Base-by-base conservation (phyloP, 1,139 yeast genomes). In the Debaryomyces udenii region DNA sequence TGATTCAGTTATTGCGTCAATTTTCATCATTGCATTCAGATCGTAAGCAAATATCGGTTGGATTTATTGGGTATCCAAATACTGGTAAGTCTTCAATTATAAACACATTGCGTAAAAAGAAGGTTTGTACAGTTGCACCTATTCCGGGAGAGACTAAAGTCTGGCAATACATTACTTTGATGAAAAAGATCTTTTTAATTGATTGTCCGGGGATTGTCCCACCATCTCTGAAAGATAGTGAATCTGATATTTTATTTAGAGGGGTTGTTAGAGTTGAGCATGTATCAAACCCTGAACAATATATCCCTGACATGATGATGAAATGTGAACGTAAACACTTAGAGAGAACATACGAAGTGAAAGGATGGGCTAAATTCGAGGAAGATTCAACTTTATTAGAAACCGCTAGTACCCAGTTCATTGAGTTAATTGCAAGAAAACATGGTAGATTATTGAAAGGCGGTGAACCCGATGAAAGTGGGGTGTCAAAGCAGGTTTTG, bases 191-290 rank as follows among this genome's bases (percentile, higher is more conserved):
- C 41, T 93, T 90, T 66, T 74, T 93, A 56, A 93, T 93, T 57
- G 99, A 93, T 68, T 93, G 99, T 73, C 99, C 99, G 2, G 99
- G 99, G 66, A 91, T 93, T 60, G 99, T 94, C 5, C 99, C 99
- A 6, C 99, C 99, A 26, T 86, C 95, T 20, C 64, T 81, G 23
- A 89, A 84, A 55, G 99, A 93, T 61, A 68, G 93, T 1, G 95
- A 90, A 59, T 82, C 96, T n/a, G 99, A 93, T 61, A 90, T 93
- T 57, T 66, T 93, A 51, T 89, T 93, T 65, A 80, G 97, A 64
- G 99, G 99, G 57, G 99, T 93, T 17, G 99, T 93, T 1, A 84
- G 99, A 70, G 97, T 93, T 22, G 99, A 93, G 64, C 96, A 93
- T 60, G 98, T 93, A 32, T 81, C 95, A 0, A 76, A 87, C 55